Conservation (phyloP, 2,329 filamentous ascomycete species). For the Microdochium trichocladiopsis region DNA sequence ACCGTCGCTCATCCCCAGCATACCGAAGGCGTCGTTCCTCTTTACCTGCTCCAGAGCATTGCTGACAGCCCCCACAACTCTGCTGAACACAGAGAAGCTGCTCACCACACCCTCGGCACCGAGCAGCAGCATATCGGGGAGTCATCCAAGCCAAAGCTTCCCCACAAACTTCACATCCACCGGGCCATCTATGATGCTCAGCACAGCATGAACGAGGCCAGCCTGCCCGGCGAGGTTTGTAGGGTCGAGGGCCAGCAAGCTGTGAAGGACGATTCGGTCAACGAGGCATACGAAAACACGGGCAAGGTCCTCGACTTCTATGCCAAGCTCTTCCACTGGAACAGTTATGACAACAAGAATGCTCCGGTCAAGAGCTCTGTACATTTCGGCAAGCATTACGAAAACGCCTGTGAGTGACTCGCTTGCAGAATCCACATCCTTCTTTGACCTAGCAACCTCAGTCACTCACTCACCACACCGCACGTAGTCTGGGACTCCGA, state of each 20-base stretch:
- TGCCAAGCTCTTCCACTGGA: conserved; percentile 38
- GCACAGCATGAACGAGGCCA: conserved; percentile 23
- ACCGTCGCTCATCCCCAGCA: background rate
- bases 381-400: conserved; percentile 40
- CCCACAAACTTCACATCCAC: conserved; percentile 6
- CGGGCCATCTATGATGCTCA: conserved; percentile 38
- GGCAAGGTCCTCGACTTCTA: conserved; percentile 43
- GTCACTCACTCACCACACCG: no score
- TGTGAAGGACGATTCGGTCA: conserved; percentile 32
- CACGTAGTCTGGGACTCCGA: conserved; percentile 40
- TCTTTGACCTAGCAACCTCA: no score
- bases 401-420: conserved; percentile 37
- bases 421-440: no score
- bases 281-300: conserved; percentile 42
- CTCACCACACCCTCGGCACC: background rate
- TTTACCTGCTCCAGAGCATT: background rate
- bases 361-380: conserved; percentile 43
- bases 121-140: background rate
- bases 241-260: conserved; percentile 34
- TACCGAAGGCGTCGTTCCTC: background rate
- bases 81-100: background rate
- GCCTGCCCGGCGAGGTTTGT: conserved; percentile 33
- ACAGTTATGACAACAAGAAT: conserved; percentile 44
- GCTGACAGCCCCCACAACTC: background rate
- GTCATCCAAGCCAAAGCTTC: background rate